Conservation (phyloP, 257 asterid species). For the Rhazya stricta region DNA sequence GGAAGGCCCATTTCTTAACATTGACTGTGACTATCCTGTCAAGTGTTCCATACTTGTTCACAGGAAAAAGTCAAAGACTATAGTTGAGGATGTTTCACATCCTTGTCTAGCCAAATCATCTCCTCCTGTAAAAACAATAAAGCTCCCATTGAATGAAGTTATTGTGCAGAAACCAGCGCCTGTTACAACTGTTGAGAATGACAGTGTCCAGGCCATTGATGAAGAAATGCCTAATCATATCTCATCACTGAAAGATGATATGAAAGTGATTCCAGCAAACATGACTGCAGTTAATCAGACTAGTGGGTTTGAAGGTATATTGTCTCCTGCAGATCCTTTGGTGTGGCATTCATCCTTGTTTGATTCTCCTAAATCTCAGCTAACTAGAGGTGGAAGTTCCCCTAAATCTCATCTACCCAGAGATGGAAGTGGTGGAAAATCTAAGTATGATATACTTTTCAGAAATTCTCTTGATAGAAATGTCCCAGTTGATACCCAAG, state of each 20-base stretch:
- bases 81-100: constrained; percentile 53
- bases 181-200: constrained; percentile 25
- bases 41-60: constrained; percentile 81
- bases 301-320: constrained; percentile 28
- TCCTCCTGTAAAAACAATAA: constrained; percentile 30
- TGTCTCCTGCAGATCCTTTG: constrained; percentile 36
- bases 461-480: constrained; percentile 52
- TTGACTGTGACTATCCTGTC: constrained; percentile 74
- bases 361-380: constrained; percentile 33
- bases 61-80: constrained; percentile 57
- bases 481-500: constrained; percentile 28
- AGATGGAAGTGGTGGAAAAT: constrained; percentile 36
- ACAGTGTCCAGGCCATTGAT: constrained; percentile 40
- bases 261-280: constrained; percentile 24
- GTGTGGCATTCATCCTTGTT: constrained; percentile 26
- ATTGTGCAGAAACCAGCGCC: constrained; percentile 29
- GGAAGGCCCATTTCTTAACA: constrained; percentile 66
- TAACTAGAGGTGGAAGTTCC: constrained; percentile 30
- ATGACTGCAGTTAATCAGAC: constrained; percentile 22
- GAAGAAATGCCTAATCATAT: constrained; percentile 50
- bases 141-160: constrained; percentile 27
- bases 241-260: constrained; percentile 44
- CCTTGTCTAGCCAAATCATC: constrained; percentile 37
- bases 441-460: constrained; percentile 31
- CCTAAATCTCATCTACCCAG: constrained; percentile 25